Evolutionary conservation across 352 stramenopile genomes (phyloP), one percentile per base, ranked within the genome.

Genomic region (Phytopythium cucurbitacearum): DNA sequence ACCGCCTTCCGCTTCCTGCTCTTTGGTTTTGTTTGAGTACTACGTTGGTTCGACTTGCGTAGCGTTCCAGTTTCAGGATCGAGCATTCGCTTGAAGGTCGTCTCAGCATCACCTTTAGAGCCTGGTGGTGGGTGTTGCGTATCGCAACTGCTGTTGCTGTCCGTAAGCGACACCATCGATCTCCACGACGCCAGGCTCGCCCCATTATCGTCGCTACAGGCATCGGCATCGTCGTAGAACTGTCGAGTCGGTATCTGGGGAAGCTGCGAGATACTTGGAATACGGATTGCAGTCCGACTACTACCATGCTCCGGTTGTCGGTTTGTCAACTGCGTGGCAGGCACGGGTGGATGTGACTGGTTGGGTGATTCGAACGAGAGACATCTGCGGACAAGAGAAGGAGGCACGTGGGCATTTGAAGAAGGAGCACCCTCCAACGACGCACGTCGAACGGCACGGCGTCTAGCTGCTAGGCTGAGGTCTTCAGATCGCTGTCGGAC

Each of bases 11-110:
- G 7, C 38, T 40, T 49, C 45, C 32, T 57, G 47, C 28, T 63
- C 62, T 34, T 65, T 69, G 48, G 52, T 64, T 40, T 42, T 46
- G 53, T 42, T 67, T 67, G n/a, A 50, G 62, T 13, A 45, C 47
- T n/a, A 16, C 34, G 48, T 40, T 38, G 46, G 13, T 5, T 52
- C 56, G 48, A 57, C 40, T 41, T 28, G 21, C 21, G 21, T 28
- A 28, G 21, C 21, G 21, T 28, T 28, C 21, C 21, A 28, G 21
- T 28, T 28, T 28, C 21, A 28, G 21, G 21, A 28, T 28, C 21
- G 21, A 28, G 21, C 21, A 28, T 28, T 28, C 21, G 21, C 21
- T 28, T 28, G 21, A 28, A 28, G 21, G 21, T 28, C 21, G 21
- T 55, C 43, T 15, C 3, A 12, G 39, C 7, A 10, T 9, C 9